Base-by-base conservation (phyloP, 2,329 filamentous ascomycete genomes). In the Diaporthe australafricana region DNA sequence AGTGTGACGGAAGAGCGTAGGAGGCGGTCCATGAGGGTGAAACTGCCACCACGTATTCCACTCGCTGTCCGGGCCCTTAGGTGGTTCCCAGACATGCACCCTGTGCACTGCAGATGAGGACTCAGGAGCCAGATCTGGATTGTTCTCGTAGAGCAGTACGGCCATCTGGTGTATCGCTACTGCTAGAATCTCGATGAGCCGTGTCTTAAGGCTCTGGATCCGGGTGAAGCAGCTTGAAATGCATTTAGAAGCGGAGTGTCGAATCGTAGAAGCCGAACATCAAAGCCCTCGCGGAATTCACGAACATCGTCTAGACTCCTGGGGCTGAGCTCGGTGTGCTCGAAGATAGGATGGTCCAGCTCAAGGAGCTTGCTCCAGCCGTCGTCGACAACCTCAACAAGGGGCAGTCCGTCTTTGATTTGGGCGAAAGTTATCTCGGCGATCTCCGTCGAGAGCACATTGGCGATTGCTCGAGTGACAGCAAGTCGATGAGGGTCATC, bases 1-100 rank as follows among this genome's bases (percentile, higher is more conserved):
- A 52, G 48, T 8, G 14, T 52, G 48, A 17, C 30, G 22, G 16
- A 52, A 52, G 25, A 52, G 25, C 25, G 48, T 52, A 30, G 48
- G 48, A 50, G 47, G 47, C 47, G 47, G 47, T 50, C 47, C 47
- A 50, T 50, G 47, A 50, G 47, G 47, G n/a, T 50, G 47, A 14
- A 50, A 50, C 47, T 50, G 9, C 47, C 47, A 50, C 22, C 47
- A 50, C 12, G 47, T 25, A 5, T 14, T 22, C 47, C 47, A 50
- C n/a, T 3, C 5, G 22, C n/a, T 50, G 11, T 25, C n/a, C 11
- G 45, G 45, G 47, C 7, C 25, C 20, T 30, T 30, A 2, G 25
- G 48, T 27, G 48, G 25, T 27, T 52, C 12, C 48, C 22, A 52
- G 25, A 17, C 25, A 8, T 30, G 48, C 48, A 50, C 47, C 47